Percentiles rank a stretch among this genome's conserved stretches.
phyloP scores from a whole-genome alignment of 192 early-diverging fungal genomes.

The Haplosporangium gracile region DNA sequence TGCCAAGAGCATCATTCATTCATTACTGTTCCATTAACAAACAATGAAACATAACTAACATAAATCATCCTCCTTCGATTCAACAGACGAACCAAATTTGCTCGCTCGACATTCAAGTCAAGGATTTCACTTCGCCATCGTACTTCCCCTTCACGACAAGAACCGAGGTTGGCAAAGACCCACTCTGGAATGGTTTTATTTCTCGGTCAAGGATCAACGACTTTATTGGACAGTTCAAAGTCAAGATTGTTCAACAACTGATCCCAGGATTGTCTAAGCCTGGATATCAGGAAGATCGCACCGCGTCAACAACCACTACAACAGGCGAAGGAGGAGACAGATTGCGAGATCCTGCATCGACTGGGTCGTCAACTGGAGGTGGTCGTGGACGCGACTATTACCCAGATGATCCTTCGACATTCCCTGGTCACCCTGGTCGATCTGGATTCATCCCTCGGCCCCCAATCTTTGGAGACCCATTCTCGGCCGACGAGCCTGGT shows the following conservation, averaged over 20 bases:
- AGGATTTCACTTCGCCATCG: slow-evolving; percentile 65
- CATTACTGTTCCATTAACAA: not conserved
- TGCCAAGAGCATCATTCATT: not conserved
- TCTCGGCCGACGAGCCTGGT: slow-evolving; percentile 59
- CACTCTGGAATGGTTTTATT: slow-evolving; percentile 68
- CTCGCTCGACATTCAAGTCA: slow-evolving; percentile 60
- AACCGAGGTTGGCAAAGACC: slow-evolving; percentile 42
- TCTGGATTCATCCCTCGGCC: slow-evolving; percentile 51
- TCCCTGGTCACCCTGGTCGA: slow-evolving; percentile 42
- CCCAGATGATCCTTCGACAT: slow-evolving; percentile 52
- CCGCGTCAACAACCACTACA: slow-evolving; percentile 3
- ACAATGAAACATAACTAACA: not conserved
- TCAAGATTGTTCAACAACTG: slow-evolving; percentile 73
- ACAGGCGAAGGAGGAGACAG: not conserved
- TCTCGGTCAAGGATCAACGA: slow-evolving; percentile 71
- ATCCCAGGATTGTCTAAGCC: slow-evolving; percentile 79
- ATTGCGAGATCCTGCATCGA: not conserved
- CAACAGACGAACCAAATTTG: slow-evolving; percentile 65
- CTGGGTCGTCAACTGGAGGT: not conserved
- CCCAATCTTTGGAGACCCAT: slow-evolving; percentile 63
- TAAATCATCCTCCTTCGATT: not conserved
- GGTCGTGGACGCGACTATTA: slow-evolving; percentile 33
- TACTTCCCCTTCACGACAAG: slow-evolving; percentile 61
- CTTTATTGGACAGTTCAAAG: slow-evolving; percentile 70
- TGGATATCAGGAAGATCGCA: slow-evolving; percentile 71